These are phyloP conservation scores for Gloeopeniophorella convolvens DNA, from an alignment of 768 basidiomycete genomes.

Conservation along the genomic window DNA sequence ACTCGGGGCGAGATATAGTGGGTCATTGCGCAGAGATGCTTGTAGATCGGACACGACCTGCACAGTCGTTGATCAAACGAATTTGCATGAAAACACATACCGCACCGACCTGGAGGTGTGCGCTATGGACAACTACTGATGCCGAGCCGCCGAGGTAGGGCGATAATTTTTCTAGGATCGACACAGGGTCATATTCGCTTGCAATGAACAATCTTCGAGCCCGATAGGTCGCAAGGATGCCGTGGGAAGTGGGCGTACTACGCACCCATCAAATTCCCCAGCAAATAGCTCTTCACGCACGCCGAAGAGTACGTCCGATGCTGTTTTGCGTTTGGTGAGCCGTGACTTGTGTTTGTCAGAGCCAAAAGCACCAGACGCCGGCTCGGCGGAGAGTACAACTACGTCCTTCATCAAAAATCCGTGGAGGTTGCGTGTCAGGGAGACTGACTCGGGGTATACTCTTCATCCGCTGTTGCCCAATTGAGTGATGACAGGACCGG, in stretches of 20 bases:
- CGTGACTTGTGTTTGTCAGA: slow-evolving; percentile 69
- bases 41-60: slow-evolving; percentile 78
- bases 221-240: not conserved
- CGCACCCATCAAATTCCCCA: slow-evolving; percentile 87
- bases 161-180: slow-evolving; percentile 65
- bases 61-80: not conserved
- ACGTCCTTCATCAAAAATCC: too few species aligned
- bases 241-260: not conserved
- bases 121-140: slow-evolving; percentile 81
- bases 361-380: slow-evolving; percentile 49
- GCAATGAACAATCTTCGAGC: slow-evolving; percentile 66
- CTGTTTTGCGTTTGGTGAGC: slow-evolving; percentile 69
- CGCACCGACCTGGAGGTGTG: slow-evolving; percentile 60
- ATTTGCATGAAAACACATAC: not conserved
- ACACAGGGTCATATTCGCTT: slow-evolving; percentile 78
- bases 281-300: slow-evolving; percentile 75
- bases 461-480: slow-evolving; percentile 84
- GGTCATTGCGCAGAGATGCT: slow-evolving; percentile 54
- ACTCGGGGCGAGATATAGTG: slow-evolving; percentile 67
- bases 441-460: slow-evolving; percentile 57
- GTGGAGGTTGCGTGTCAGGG: not conserved
- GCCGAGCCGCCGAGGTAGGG: slow-evolving; percentile 83
- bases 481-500: slow-evolving; percentile 65
- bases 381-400: slow-evolving; percentile 58
- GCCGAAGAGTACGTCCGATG: slow-evolving; percentile 51